A percentile compares a stretch with the other conserved stretches of the same genome.
Evolutionary conservation across 257 asterid genomes (phyloP).

Genomic region (Solanum megistacrolobum): DNA sequence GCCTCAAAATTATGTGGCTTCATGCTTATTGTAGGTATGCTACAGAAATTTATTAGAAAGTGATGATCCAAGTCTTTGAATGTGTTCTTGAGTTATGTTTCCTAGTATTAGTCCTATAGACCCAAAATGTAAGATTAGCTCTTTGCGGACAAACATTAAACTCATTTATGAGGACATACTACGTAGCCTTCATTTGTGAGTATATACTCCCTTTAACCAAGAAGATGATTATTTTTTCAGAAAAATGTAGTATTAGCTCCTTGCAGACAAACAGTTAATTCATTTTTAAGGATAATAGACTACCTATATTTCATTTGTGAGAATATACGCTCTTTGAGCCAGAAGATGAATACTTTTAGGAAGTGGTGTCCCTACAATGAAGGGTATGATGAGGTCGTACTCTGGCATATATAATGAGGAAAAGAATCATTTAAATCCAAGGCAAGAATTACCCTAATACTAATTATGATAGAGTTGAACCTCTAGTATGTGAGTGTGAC

Average conservation of each 20-base stretch:
- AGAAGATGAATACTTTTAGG: neutral
- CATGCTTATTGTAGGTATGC: neutral
- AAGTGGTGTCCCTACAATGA: neutral
- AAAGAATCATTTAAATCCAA: neutral
- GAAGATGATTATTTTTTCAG: neutral
- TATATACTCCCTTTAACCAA: neutral
- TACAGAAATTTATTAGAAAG: neutral
- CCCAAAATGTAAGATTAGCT: neutral
- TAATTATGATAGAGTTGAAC: neutral
- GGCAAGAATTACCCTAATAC: neutral
- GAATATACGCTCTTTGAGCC: neutral
- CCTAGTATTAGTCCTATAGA: neutral
- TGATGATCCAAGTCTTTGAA: neutral
- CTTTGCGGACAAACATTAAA: neutral
- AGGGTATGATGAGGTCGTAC: neutral
- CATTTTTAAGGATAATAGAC: neutral
- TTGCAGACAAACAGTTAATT: neutral
- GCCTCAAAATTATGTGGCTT: neutral
- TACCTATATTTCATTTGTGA: neutral
- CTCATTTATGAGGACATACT: neutral
- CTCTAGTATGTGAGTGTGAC: neutral
- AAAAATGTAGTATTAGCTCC: neutral
- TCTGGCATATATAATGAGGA: neutral
- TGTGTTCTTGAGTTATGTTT: neutral
- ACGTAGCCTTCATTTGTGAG: neutral